Conservation (phyloP, 78 protist genomes). For the Dictyostelium citrinum region DNA sequence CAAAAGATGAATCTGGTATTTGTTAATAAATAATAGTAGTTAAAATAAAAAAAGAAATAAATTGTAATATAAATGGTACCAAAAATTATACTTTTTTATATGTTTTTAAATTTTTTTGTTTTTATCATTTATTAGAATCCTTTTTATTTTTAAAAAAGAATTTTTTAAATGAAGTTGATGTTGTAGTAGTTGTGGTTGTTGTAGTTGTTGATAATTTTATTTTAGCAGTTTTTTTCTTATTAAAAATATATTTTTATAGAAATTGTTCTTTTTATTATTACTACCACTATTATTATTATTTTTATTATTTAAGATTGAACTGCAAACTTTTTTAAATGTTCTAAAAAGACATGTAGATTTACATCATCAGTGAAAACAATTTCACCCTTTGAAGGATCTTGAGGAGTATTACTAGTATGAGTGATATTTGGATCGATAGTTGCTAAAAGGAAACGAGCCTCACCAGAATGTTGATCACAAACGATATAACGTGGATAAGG, state of each 20-base stretch:
- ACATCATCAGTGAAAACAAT: constrained; percentile 91
- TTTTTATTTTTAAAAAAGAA: not conserved
- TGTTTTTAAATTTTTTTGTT: not conserved
- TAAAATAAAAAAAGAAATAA: not conserved
- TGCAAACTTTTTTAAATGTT: constrained; percentile 82
- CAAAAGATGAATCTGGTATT: constrained; percentile 19
- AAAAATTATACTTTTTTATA: not conserved
- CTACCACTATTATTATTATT: not conserved
- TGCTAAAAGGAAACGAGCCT: constrained; percentile 92
- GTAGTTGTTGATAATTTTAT: not conserved
- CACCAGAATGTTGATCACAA: constrained; percentile 90
- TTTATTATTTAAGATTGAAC: constrained; percentile 72
- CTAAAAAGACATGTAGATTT: constrained; percentile 87
- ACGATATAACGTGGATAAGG: constrained; percentile 91
- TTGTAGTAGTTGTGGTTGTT: not conserved
- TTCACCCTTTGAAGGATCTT: constrained; percentile 55
- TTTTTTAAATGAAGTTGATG: not conserved
- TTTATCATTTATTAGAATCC: not conserved
- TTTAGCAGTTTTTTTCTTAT: not conserved
- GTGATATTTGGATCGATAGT: constrained; percentile 93
- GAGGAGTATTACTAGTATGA: constrained; percentile 70
- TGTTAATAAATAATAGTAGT: not conserved
- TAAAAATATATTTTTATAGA: constrained; percentile 9
- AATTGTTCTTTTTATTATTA: not conserved
- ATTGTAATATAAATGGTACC: not conserved